A percentile compares a stretch with the other conserved stretches of the same genome.
Evolutionary conservation across 805 yeast genomes (phyloP).

Genomic region (Candida germanica): DNA sequence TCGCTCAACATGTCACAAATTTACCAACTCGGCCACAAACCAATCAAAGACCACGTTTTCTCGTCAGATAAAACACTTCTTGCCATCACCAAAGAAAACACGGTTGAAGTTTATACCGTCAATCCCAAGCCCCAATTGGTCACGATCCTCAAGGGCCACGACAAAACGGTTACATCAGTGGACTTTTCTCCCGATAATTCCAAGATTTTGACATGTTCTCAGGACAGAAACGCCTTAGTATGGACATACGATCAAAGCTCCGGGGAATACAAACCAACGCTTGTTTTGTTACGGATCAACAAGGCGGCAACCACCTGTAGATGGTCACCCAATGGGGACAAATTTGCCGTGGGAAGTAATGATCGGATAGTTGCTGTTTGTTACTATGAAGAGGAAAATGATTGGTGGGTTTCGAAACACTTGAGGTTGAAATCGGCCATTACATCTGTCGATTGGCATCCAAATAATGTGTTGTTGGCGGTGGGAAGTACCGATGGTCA

Average conservation of each 20-base stretch:
- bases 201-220: constrained; percentile 92
- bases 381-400: constrained; percentile 92
- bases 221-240: constrained; percentile 95
- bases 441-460: constrained; percentile 86
- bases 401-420: constrained; percentile 99
- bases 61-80: constrained; percentile 59
- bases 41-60: constrained; percentile 90
- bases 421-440: constrained; percentile 87
- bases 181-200: constrained; percentile 82
- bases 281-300: constrained; percentile 87
- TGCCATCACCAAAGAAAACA: constrained; percentile 79
- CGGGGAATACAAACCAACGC: constrained; percentile 72
- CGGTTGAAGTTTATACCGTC: constrained; percentile 70
- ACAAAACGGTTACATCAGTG: constrained; percentile 90
- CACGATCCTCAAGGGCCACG: constrained; percentile 76
- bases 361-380: constrained; percentile 94
- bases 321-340: constrained; percentile 94
- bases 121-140: constrained; percentile 53
- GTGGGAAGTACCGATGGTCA: constrained; percentile 68
- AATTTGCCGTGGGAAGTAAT: constrained; percentile 96
- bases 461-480: constrained; percentile 82
- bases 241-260: constrained; percentile 73
- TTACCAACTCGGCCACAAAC: constrained; percentile 72
- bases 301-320: constrained; percentile 92
- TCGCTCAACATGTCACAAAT: constrained; percentile 21